phyloP scores from a whole-genome alignment of 2,329 filamentous ascomycete genomes.

The Talaromyces sp. region DNA sequence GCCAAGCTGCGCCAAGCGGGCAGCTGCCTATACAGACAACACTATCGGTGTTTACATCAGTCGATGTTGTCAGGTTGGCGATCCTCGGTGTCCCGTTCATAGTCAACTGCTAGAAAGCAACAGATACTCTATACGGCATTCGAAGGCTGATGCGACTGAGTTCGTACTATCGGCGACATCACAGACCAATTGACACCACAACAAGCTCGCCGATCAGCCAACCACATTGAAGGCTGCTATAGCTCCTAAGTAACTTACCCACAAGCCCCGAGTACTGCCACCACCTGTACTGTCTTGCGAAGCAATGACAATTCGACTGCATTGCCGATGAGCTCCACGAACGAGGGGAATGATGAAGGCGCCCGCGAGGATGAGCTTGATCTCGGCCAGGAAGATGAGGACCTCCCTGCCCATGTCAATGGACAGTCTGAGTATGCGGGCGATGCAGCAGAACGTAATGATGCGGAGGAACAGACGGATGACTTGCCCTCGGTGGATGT shows the following conservation, averaged over 20 bases:
- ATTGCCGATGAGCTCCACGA: constrained; percentile 66
- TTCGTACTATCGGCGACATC: neutral
- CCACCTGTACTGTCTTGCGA: constrained; percentile 22
- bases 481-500: constrained; percentile 28
- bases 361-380: constrained; percentile 54
- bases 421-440: constrained; percentile 25
- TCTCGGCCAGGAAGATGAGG: constrained; percentile 41
- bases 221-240: neutral
- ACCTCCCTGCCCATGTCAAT: constrained; percentile 28
- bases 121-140: neutral
- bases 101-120: too few relatives aligned
- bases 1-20: neutral
- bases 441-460: constrained; percentile 19
- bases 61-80: neutral
- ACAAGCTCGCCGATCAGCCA: neutral
- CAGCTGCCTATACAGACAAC: neutral
- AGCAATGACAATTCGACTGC: constrained; percentile 50
- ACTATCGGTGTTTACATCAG: neutral
- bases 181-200: neutral
- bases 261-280: neutral
- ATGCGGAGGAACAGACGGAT: constrained; percentile 23
- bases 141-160: neutral
- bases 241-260: neutral
- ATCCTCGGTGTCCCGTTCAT: neutral
- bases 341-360: constrained; percentile 60